Evolutionary conservation across 164 flowering plant genomes (phyloP).

Genomic region (Magnolia sinica): DNA sequence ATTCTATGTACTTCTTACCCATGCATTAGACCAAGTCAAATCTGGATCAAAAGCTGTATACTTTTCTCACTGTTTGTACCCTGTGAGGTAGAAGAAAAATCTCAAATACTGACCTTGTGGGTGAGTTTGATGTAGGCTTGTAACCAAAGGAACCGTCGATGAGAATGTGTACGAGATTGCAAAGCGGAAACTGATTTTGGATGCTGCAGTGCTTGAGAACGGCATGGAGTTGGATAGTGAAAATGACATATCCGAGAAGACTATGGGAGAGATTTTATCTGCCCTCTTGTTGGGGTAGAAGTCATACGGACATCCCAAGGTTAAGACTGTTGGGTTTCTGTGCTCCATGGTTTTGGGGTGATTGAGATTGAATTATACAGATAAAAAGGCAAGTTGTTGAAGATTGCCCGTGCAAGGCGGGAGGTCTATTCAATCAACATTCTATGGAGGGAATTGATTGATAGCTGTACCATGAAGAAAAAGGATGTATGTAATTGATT

Average conservation of each 20-base stretch:
- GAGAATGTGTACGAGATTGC: constrained; percentile 96
- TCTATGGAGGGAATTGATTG: not conserved
- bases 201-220: constrained; percentile 87
- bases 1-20: too few relatives aligned
- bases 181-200: constrained; percentile 74
- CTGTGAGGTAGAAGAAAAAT: not conserved
- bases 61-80: not conserved
- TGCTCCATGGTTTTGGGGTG: not conserved
- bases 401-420: not conserved
- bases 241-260: constrained; percentile 57
- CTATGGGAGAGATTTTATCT: constrained; percentile 95
- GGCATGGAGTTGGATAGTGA: constrained; percentile 56
- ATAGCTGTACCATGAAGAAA: not conserved
- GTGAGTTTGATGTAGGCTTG: constrained; percentile 53
- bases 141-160: constrained; percentile 86
- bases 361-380: not conserved
- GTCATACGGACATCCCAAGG: not conserved
- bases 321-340: not conserved
- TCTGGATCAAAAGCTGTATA: not conserved
- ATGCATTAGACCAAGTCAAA: too few relatives aligned
- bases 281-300: constrained; percentile 47
- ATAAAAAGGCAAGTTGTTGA: not conserved
- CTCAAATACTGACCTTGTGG: not conserved
- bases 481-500: not conserved
- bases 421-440: not conserved